Conservation (phyloP, 75 land plant species). For the Sequoia sempervirens region DNA sequence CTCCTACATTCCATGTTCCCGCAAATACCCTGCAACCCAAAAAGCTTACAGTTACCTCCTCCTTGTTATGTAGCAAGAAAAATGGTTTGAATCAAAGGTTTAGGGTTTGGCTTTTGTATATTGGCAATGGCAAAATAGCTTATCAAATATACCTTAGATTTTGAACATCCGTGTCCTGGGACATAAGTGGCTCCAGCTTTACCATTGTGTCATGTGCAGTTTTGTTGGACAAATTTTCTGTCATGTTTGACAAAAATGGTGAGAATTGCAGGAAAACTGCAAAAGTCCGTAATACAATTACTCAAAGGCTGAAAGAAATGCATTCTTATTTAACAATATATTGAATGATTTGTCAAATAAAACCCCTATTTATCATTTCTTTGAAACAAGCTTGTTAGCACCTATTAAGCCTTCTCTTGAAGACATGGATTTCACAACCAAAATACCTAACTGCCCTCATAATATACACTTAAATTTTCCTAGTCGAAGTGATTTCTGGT, state of each 20-base stretch:
- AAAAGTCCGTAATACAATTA: no score
- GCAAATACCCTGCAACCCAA: constrained; percentile 58
- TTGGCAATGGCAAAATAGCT: background rate
- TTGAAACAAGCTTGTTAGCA: no score
- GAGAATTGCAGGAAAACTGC: background rate
- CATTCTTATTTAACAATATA: no score
- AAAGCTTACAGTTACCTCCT: background rate
- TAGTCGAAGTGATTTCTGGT: no score
- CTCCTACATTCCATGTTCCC: constrained; percentile 97
- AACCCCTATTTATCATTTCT: no score
- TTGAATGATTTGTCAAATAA: no score
- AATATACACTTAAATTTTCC: no score
- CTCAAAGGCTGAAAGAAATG: no score
- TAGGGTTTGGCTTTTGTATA: background rate
- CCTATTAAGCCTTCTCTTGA: no score
- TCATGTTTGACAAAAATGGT: background rate
- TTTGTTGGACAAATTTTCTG: background rate
- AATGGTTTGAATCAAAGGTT: background rate
- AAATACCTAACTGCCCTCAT: no score
- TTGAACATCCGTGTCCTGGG: background rate
- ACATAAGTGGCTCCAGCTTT: background rate
- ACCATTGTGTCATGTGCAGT: background rate
- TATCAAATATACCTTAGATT: background rate
- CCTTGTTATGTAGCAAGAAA: background rate
- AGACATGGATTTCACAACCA: background rate